phyloP scores from a whole-genome alignment of 352 stramenopile species.

The Thraustochytrium sp. region DNA sequence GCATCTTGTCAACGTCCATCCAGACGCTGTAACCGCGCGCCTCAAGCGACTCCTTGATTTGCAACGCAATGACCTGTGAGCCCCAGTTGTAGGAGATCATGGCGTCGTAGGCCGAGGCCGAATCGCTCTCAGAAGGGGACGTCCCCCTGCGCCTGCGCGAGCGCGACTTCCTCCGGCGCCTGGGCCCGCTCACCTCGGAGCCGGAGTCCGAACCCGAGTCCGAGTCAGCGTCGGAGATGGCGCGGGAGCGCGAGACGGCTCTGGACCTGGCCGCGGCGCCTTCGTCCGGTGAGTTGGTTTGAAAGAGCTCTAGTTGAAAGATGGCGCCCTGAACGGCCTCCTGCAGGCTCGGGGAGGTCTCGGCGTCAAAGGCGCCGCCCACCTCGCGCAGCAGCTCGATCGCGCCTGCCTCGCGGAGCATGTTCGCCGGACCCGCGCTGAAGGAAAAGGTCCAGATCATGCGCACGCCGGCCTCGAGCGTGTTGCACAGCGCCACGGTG shows the following conservation, averaged over 20 bases:
- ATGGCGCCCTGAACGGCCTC: not conserved
- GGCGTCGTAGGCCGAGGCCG: not conserved
- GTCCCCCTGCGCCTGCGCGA: too few relatives aligned
- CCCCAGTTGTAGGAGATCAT: not conserved
- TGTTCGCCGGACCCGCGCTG: not conserved
- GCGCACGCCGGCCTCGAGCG: not conserved
- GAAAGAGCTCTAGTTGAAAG: too few relatives aligned
- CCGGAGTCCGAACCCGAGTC: too few relatives aligned
- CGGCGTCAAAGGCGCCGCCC: not conserved
- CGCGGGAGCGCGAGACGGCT: too few relatives aligned
- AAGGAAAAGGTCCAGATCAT: not conserved
- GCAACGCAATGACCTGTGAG: not conserved
- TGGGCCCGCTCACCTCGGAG: too few relatives aligned
- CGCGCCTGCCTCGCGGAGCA: not conserved
- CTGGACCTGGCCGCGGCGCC: too few relatives aligned
- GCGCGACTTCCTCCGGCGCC: too few relatives aligned
- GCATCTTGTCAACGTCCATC: not conserved
- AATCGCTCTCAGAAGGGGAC: too few relatives aligned
- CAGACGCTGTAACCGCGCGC: not conserved
- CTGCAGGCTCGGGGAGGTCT: not conserved
- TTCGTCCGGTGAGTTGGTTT: too few relatives aligned
- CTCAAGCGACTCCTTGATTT: not conserved
- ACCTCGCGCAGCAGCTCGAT: not conserved
- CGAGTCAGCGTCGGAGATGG: too few relatives aligned
- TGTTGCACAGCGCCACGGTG: not conserved